Conservation (phyloP, 768 basidiomycete genomes). For the Leccinum barrowsii region DNA sequence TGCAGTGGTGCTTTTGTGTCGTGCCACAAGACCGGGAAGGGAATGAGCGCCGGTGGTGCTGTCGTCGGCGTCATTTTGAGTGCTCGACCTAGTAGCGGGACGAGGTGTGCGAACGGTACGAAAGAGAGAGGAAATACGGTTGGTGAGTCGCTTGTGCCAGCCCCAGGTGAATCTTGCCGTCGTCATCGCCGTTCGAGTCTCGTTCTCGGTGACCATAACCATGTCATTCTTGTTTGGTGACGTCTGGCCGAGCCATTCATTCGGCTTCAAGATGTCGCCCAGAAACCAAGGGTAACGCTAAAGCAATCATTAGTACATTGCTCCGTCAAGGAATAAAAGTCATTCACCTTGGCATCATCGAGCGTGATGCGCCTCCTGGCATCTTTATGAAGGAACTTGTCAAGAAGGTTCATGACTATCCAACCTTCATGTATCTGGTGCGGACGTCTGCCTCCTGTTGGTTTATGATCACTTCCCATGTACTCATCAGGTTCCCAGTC, state of each 20-base stretch:
- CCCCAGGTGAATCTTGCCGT: constrained; percentile 60
- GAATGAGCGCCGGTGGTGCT: constrained; percentile 31
- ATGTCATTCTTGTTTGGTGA: constrained; percentile 46
- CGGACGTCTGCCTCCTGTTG: constrained; percentile 61
- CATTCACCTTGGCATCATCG: constrained; percentile 73
- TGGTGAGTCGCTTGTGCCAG: constrained; percentile 42
- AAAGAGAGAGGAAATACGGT: constrained; percentile 49
- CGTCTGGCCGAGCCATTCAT: constrained; percentile 68
- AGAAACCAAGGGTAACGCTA: constrained; percentile 67
- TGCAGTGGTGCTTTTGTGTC: constrained; percentile 24
- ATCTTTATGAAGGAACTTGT: constrained; percentile 79
- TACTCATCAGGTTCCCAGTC: constrained; percentile 64
- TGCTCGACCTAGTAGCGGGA: constrained; percentile 11
- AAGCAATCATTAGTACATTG: not conserved
- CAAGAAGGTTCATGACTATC: constrained; percentile 68
- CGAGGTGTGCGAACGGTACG: constrained; percentile 37
- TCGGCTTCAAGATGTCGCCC: constrained; percentile 60
- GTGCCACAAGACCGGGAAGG: constrained; percentile 25
- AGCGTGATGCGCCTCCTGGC: constrained; percentile 69
- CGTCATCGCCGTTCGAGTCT: constrained; percentile 73
- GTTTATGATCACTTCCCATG: constrained; percentile 71
- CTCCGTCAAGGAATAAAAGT: not conserved
- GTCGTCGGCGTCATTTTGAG: constrained; percentile 18
- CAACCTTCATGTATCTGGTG: constrained; percentile 47
- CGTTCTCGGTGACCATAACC: constrained; percentile 67